Conservation (phyloP, 129 eudicot species). For the Arctium minus region DNA sequence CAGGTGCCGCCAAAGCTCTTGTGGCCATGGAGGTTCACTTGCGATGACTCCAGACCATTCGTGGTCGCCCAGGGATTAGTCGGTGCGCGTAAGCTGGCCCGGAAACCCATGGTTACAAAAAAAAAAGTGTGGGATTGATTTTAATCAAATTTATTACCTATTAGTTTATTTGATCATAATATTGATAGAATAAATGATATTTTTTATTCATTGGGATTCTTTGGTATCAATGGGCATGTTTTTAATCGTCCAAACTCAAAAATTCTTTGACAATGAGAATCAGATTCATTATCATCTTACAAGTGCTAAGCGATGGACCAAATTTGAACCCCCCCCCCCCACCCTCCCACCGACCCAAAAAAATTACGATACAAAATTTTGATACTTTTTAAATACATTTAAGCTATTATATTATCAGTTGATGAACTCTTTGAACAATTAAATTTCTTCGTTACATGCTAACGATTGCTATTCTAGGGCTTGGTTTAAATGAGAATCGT, state of each 20-base stretch:
- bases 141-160: too few relatives aligned
- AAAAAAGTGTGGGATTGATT: neutral
- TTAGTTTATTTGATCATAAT: neutral
- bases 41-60: too few relatives aligned
- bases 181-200: neutral
- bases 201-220: neutral
- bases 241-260: neutral
- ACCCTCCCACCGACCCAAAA: neutral
- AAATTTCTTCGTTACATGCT: neutral
- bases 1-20: too few relatives aligned
- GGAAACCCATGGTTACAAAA: too few relatives aligned
- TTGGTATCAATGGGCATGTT: neutral
- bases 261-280: conserved; percentile 15
- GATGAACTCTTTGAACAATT: neutral
- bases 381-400: neutral
- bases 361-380: neutral
- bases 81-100: too few relatives aligned
- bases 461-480: neutral
- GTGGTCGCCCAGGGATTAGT: too few relatives aligned
- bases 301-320: conserved; percentile 25
- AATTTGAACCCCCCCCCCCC: neutral
- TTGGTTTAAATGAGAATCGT: neutral
- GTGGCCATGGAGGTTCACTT: too few relatives aligned
- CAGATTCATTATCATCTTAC: conserved; percentile 19
- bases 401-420: too few relatives aligned